Base-by-base conservation (phyloP, 2,329 filamentous ascomycete species). In the Fusarium multiceps region DNA sequence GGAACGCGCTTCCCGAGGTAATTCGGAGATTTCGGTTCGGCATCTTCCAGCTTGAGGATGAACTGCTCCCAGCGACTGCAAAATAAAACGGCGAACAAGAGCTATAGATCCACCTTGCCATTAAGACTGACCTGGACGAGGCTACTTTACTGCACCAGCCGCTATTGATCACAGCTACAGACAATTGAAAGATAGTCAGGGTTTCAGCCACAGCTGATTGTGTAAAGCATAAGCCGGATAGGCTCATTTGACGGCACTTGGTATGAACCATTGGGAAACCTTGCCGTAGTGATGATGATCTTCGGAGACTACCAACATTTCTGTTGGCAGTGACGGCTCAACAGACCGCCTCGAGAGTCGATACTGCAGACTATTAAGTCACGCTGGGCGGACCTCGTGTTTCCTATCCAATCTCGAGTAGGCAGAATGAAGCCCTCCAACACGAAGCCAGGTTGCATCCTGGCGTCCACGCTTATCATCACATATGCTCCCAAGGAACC, bases 171-270 rank as follows among this genome's bases (percentile, higher is more conserved):
- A 40, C 32, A 25, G 50, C 46, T 55, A 28, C 23, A 11, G 23
- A 28, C 28, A 11, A 32, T 37, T 25, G 21, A n/a, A 59, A n/a
- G 27, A 40, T 32, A 30, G 32, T 23, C 23, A 59, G 37, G 30
- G 53, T 59, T 59, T 68, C 65, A 68, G 65, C 64, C 64, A 68
- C 63, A 68, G 63, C 55, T 55, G 63, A 49, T 49, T 30, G n/a
- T 46, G 30, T 25, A 20, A 66, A 66, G 34, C 55, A 32, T 61
- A 50, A 46, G 20, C 37, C 32, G 48, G 30, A 49, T 49, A 55
- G 47, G 48, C 63, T 61, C 43, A 46, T 48, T 53, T 55, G 20
- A 37, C 51, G 43, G n/a, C 49, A 53, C 45, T 28, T 14, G 45
- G 18, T 20, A 27, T 13, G 18, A 27, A 20, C 47, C 54, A 59